Evolutionary conservation across 148 eudicot genomes (phyloP).

Genomic region (Rhododendron henanense): DNA sequence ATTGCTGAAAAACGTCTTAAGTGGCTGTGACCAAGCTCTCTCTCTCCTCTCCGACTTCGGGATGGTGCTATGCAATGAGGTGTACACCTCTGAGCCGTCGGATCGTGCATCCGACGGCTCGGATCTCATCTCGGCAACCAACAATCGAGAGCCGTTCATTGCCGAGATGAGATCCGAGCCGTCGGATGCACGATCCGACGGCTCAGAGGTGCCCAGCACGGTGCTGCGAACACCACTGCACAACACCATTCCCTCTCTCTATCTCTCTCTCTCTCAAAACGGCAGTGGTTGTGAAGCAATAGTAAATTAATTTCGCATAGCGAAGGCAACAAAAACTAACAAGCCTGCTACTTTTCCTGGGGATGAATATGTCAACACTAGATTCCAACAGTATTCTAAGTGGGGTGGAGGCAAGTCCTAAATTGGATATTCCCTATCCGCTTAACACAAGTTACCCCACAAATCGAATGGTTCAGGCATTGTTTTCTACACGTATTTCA

Average conservation of each 20-base stretch:
- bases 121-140: no score
- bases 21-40: not conserved
- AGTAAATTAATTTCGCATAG: not conserved
- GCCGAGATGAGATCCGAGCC: no score
- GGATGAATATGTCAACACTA: not conserved
- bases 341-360: not conserved
- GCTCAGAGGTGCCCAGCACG: no score
- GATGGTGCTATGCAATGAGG: no score
- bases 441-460: not conserved
- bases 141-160: no score
- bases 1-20: not conserved
- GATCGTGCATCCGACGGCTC: no score
- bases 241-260: no score
- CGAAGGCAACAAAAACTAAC: not conserved
- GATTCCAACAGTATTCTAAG: not conserved
- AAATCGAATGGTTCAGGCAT: not conserved
- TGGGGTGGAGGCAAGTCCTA: not conserved
- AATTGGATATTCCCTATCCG: not conserved
- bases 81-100: no score
- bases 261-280: not conserved
- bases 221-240: no score
- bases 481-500: not conserved
- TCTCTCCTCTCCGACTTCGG: no score
- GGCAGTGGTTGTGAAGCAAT: not conserved
- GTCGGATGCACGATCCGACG: no score